These are phyloP conservation scores for Talaromyces proteolyticus DNA, from an alignment of 495 filamentous ascomycete species.

Conservation along the genomic window DNA sequence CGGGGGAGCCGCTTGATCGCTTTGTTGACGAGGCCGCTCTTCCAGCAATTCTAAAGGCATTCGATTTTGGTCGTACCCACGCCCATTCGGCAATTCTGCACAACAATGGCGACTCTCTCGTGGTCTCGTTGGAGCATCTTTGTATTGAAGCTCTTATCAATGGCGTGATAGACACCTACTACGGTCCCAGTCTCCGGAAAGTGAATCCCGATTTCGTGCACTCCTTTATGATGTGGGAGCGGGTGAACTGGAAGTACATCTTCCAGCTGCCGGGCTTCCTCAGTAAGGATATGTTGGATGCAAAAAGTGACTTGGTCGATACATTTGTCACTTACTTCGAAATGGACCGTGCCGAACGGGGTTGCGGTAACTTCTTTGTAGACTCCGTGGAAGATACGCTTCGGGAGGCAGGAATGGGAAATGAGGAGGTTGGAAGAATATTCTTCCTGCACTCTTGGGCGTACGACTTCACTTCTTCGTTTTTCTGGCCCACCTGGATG, in stretches of 20 bases:
- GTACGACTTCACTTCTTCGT: too few species aligned
- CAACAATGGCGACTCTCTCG: neutral
- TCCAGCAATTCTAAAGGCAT: neutral
- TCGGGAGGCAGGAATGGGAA: constrained; percentile 8
- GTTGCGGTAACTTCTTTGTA: constrained; percentile 1
- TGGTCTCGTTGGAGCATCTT: constrained; percentile 11
- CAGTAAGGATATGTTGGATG: constrained; percentile 6
- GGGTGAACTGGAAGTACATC: constrained; percentile 19
- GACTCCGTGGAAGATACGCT: neutral
- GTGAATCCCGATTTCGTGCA: constrained; percentile 14
- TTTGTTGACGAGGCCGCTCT: constrained; percentile 1
- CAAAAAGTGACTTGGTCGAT: constrained; percentile 8
- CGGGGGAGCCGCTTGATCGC: constrained; percentile 1
- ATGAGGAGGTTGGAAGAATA: constrained; percentile 13
- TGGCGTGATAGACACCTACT: constrained; percentile 14
- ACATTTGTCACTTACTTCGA: constrained; percentile 15
- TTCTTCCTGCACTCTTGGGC: constrained; percentile 14
- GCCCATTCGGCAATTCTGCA: neutral
- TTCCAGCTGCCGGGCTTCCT: constrained; percentile 7
- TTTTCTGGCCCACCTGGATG: neutral
- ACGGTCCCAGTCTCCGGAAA: constrained; percentile 15
- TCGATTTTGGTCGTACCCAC: neutral
- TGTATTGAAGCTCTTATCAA: constrained; percentile 11
- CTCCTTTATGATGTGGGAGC: constrained; percentile 16
- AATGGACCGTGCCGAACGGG: constrained; percentile 12